These are phyloP conservation scores for Casuarina cunninghamiana DNA, from an alignment of 306 rosid genomes.

Conservation along the genomic window DNA sequence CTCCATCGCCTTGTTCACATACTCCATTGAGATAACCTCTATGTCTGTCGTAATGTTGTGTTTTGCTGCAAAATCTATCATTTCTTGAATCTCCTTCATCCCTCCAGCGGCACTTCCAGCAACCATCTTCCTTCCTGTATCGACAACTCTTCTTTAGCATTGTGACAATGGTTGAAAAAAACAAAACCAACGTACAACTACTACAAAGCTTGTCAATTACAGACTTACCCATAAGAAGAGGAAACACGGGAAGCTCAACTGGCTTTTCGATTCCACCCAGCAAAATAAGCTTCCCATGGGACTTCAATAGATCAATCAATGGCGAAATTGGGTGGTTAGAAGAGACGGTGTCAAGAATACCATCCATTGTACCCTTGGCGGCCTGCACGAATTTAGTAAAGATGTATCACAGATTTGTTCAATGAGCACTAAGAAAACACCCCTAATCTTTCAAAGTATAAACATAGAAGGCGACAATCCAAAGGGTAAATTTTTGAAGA, in stretches of 20 bases:
- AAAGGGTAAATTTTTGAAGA: no score
- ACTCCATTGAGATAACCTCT: background rate
- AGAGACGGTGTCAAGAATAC: constrained; percentile 37
- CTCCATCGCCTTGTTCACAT: background rate
- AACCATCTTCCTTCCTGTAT: background rate
- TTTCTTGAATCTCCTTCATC: background rate
- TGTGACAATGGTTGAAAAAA: background rate
- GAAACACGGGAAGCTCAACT: constrained; percentile 30
- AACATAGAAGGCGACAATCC: no score
- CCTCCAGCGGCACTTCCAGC: background rate
- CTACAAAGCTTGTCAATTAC: background rate
- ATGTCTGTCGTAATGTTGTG: background rate
- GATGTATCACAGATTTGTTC: no score
- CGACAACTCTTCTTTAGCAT: background rate
- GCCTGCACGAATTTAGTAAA: constrained; percentile 17
- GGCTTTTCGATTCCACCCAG: constrained; percentile 39
- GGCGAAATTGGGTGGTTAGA: constrained; percentile 9
- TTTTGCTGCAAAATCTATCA: background rate
- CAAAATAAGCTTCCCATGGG: constrained; percentile 39
- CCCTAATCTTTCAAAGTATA: no score
- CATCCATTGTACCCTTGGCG: constrained; percentile 38
- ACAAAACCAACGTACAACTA: background rate
- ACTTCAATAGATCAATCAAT: constrained; percentile 15
- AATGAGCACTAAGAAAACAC: no score
- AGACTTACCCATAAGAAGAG: constrained; percentile 35